These are phyloP conservation scores for Lolium multiflorum DNA, from an alignment of 176 grass and related monocot genomes.

Conservation along the genomic window DNA sequence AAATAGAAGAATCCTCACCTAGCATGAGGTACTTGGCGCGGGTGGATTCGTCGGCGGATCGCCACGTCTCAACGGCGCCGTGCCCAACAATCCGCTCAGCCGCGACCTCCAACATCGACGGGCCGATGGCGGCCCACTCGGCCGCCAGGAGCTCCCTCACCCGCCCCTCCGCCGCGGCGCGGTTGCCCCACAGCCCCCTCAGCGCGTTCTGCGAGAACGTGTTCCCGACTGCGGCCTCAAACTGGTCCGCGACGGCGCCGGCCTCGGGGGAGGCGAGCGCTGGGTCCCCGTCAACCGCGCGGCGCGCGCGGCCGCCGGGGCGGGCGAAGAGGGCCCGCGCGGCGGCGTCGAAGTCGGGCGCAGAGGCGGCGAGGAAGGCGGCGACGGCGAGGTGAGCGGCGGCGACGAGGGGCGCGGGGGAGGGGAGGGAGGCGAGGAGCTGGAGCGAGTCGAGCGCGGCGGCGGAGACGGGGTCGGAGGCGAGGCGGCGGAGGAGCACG, in stretches of 20 bases:
- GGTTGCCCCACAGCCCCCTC: conserved; percentile 23
- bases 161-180: conserved; percentile 29
- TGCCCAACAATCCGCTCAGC: conserved; percentile 48
- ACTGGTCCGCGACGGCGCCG: conserved; percentile 12
- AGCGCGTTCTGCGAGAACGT: conserved; percentile 34
- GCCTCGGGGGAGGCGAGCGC: conserved; percentile 40
- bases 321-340: conserved; percentile 39
- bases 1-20: conserved; percentile 39
- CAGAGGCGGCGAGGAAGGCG: conserved; percentile 32
- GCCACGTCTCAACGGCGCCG: conserved; percentile 37
- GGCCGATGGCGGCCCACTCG: conserved; percentile 48
- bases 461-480: conserved; percentile 44
- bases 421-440: conserved; percentile 41
- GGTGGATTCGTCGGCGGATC: background rate
- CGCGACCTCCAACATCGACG: conserved; percentile 42
- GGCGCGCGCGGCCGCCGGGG: conserved; percentile 44
- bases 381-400: conserved; percentile 38
- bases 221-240: conserved; percentile 51
- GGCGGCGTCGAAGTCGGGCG: conserved; percentile 47
- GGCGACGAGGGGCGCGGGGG: background rate
- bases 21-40: conserved; percentile 27
- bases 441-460: conserved; percentile 43
- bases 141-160: conserved; percentile 44
- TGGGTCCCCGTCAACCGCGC: background rate
- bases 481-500: conserved; percentile 51